phyloP scores from a whole-genome alignment of 306 rosid genomes.

The Cercis canadensis region DNA sequence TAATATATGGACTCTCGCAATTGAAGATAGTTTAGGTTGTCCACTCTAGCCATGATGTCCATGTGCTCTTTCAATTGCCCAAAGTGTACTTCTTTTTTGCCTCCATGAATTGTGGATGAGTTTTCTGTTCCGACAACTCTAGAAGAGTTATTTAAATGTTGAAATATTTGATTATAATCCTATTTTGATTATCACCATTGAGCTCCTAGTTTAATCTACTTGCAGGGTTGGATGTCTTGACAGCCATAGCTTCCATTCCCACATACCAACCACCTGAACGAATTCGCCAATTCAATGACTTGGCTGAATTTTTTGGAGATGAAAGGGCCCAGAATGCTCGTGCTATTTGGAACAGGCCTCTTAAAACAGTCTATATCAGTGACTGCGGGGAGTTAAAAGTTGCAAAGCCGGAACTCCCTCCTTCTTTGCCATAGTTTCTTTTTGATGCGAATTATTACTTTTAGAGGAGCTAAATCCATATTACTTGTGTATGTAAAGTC shows the following conservation, averaged over 20 bases:
- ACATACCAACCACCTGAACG: constrained; percentile 80
- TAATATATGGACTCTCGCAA: constrained; percentile 1
- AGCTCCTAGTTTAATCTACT: constrained; percentile 38
- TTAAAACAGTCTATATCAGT: constrained; percentile 76
- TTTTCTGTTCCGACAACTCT: constrained; percentile 1
- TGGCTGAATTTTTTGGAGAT: constrained; percentile 85
- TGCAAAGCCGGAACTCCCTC: constrained; percentile 83
- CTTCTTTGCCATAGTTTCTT: constrained; percentile 69
- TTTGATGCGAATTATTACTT: constrained; percentile 31
- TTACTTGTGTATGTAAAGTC: constrained; percentile 42
- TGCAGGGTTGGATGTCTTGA: constrained; percentile 88
- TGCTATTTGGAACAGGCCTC: constrained; percentile 80
- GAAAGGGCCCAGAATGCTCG: constrained; percentile 93
- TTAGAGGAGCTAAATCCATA: constrained; percentile 22
- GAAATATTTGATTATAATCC: constrained; percentile 9
- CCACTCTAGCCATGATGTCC: no score
- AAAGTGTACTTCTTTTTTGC: neutral
- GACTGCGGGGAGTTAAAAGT: constrained; percentile 87
- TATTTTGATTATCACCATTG: neutral
- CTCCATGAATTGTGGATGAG: neutral
- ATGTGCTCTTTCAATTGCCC: neutral
- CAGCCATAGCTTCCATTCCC: constrained; percentile 78
- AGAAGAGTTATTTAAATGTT: constrained; percentile 6
- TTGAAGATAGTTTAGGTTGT: constrained; percentile 5
- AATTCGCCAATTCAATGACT: constrained; percentile 84